A percentile compares a stretch with the other conserved stretches of the same genome.
These are phyloP conservation scores for Trichocladium antarcticum DNA, from an alignment of 495 filamentous ascomycete species.

Conservation along the genomic window DNA sequence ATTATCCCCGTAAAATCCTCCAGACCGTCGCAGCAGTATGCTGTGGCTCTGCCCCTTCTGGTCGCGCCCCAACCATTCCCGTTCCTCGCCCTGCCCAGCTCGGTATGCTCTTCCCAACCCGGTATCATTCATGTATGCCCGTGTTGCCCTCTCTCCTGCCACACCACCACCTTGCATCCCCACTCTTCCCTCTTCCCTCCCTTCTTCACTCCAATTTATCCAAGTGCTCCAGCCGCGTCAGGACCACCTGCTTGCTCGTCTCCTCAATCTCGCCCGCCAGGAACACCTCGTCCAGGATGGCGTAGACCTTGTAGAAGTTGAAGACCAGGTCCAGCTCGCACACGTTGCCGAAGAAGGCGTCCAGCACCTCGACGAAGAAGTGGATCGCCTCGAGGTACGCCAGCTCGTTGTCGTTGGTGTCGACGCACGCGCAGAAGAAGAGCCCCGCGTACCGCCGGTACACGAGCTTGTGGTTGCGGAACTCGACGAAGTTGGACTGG, in stretches of 20 bases:
- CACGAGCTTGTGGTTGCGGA: slow-evolving; percentile 84
- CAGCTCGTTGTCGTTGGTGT: slow-evolving; percentile 97
- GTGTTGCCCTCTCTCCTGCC: too few relatives aligned
- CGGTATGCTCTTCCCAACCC: too few relatives aligned
- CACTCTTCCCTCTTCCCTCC: background rate
- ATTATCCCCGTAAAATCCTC: too few relatives aligned
- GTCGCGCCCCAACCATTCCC: too few relatives aligned
- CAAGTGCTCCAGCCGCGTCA: slow-evolving; percentile 87
- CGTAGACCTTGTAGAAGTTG: slow-evolving; percentile 99
- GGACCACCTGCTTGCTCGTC: slow-evolving; percentile 93
- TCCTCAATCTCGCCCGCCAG: slow-evolving; percentile 96
- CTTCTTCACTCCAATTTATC: slow-evolving; percentile 83
- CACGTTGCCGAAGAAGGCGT: slow-evolving; percentile 97
- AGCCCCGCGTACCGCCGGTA: slow-evolving; percentile 94
- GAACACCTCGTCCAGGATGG: slow-evolving; percentile 93
- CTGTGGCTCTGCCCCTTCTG: too few relatives aligned
- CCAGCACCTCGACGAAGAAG: slow-evolving; percentile 97
- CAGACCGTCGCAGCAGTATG: too few relatives aligned
- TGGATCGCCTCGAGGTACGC: slow-evolving; percentile 97
- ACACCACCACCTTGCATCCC: background rate
- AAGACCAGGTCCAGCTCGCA: slow-evolving; percentile 99
- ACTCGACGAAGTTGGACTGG: slow-evolving; percentile 98
- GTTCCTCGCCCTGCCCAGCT: too few relatives aligned
- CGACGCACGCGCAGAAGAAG: slow-evolving; percentile 98
- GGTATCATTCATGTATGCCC: too few relatives aligned